Conservation (phyloP, 2,329 filamentous ascomycete species). For the Botrytis fabae region DNA sequence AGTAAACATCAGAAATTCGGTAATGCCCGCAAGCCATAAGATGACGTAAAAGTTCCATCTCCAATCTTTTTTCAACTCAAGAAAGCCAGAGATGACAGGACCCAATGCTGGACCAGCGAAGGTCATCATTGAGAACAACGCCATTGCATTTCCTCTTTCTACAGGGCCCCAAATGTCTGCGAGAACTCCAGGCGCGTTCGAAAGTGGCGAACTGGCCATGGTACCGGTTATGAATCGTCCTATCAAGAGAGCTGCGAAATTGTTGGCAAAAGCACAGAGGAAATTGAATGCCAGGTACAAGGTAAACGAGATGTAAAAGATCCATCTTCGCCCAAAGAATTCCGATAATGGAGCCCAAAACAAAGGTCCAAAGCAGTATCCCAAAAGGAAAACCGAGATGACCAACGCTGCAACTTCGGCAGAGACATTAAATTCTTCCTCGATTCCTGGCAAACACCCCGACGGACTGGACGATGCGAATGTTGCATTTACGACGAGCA, state of each 20-base stretch:
- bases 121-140: constrained; percentile 63
- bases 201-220: constrained; percentile 61
- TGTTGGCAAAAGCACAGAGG: constrained; percentile 57
- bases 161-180: constrained; percentile 59
- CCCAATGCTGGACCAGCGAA: constrained; percentile 56
- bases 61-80: constrained; percentile 55
- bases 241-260: constrained; percentile 60
- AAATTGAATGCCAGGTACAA: constrained; percentile 63
- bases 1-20: constrained; percentile 51
- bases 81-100: constrained; percentile 54
- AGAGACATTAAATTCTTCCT: constrained; percentile 41
- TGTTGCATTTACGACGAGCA: constrained; percentile 46
- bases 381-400: constrained; percentile 48
- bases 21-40: constrained; percentile 46
- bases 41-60: constrained; percentile 54
- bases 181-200: constrained; percentile 62
- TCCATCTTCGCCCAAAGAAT: constrained; percentile 59
- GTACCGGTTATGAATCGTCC: constrained; percentile 66
- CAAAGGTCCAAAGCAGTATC: constrained; percentile 49
- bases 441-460: constrained; percentile 43
- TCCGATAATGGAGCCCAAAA: constrained; percentile 48
- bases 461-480: constrained; percentile 47
- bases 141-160: constrained; percentile 58
- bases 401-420: constrained; percentile 45
- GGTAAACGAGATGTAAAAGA: constrained; percentile 60